Percentiles rank a stretch among this genome's conserved stretches.
These are phyloP conservation scores for Tetragonia tetragonoides DNA, from an alignment of 148 eudicot genomes.

Conservation along the genomic window DNA sequence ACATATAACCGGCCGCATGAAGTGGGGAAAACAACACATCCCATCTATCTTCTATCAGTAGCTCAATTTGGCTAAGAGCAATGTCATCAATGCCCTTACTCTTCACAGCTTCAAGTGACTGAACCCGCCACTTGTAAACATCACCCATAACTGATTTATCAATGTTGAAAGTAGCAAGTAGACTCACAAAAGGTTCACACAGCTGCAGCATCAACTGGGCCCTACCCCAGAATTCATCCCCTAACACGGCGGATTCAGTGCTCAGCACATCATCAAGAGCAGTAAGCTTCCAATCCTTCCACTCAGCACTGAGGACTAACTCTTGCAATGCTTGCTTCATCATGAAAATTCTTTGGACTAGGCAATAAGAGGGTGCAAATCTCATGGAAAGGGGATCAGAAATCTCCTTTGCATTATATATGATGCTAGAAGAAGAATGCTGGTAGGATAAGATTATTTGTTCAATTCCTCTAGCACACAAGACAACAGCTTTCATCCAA, in stretches of 20 bases:
- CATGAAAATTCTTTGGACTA: constrained; percentile 31
- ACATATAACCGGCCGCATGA: constrained; percentile 45
- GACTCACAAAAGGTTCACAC: constrained; percentile 41
- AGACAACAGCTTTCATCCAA: constrained; percentile 47
- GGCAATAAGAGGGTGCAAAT: constrained; percentile 41
- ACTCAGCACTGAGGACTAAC: constrained; percentile 36
- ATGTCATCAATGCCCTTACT: constrained; percentile 40
- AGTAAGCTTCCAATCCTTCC: constrained; percentile 49
- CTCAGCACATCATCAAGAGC: constrained; percentile 27
- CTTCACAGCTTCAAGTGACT: constrained; percentile 41
- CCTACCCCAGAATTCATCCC: constrained; percentile 45
- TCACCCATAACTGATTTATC: constrained; percentile 46
- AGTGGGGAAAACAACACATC: constrained; percentile 44
- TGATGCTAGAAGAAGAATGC: constrained; percentile 18
- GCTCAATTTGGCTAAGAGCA: constrained; percentile 38
- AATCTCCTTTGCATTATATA: constrained; percentile 19
- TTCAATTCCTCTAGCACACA: constrained; percentile 43
- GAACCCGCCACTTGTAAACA: constrained; percentile 47
- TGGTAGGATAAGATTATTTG: constrained; percentile 30
- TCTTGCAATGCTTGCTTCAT: constrained; percentile 36
- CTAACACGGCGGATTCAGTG: constrained; percentile 35
- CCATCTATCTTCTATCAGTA: constrained; percentile 45
- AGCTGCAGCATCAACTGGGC: constrained; percentile 43
- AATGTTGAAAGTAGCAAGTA: constrained; percentile 30
- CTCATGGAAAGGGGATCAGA: constrained; percentile 31